phyloP scores from a whole-genome alignment of 257 asterid genomes.

The Lithospermum erythrorhizon region DNA sequence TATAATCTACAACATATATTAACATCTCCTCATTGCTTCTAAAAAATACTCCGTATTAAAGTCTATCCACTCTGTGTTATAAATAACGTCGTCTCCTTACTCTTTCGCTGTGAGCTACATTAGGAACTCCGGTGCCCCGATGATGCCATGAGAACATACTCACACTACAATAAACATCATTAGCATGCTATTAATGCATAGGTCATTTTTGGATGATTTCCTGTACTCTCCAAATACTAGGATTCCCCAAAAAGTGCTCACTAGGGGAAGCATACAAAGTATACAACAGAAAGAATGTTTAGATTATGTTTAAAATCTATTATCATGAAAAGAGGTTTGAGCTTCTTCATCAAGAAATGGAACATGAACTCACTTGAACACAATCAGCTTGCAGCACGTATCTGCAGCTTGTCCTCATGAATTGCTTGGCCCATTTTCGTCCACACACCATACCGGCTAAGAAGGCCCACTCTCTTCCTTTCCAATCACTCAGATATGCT shows the following conservation, averaged over 20 bases:
- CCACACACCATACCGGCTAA: constrained; percentile 35
- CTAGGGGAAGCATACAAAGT: constrained; percentile 42
- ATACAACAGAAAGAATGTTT: not conserved
- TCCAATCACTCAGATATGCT: constrained; percentile 27
- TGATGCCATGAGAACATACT: constrained; percentile 35
- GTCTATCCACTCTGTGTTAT: no score
- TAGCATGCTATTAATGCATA: constrained; percentile 35
- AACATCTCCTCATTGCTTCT: no score
- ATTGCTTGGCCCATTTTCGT: constrained; percentile 45
- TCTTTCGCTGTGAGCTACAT: not conserved
- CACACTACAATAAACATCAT: constrained; percentile 39
- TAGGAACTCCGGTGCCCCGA: constrained; percentile 28
- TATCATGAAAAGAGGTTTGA: not conserved
- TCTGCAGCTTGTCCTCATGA: constrained; percentile 51
- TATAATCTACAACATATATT: no score
- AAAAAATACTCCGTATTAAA: no score
- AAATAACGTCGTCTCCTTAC: not conserved
- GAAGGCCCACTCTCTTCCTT: constrained; percentile 31
- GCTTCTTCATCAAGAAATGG: not conserved
- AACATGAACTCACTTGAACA: constrained; percentile 25
- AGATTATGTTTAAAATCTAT: not conserved
- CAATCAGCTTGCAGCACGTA: constrained; percentile 60
- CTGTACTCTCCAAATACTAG: constrained; percentile 39
- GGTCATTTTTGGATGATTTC: constrained; percentile 32
- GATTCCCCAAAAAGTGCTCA: constrained; percentile 52